phyloP scores from a whole-genome alignment of 2,329 filamentous ascomycete species.

The Botrytis hyacinthi region DNA sequence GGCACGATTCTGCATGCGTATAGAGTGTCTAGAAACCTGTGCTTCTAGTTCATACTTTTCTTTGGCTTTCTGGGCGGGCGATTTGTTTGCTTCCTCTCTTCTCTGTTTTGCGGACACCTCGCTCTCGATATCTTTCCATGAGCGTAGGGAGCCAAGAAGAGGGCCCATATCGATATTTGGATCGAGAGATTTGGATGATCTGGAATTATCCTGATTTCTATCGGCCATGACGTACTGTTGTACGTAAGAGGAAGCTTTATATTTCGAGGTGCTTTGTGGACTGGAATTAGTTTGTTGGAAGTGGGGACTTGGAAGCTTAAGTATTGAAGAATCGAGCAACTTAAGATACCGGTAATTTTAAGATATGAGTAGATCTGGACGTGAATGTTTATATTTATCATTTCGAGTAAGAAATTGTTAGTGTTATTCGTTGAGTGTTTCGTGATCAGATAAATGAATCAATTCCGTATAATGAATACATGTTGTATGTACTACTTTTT shows the following conservation, averaged over 20 bases:
- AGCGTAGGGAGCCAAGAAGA: not conserved
- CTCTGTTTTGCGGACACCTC: fast-evolving
- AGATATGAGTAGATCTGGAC: not conserved
- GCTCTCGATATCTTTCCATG: not conserved
- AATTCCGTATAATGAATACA: not conserved
- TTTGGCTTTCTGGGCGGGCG: not conserved
- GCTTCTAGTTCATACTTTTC: not conserved
- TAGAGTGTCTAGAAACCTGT: not conserved
- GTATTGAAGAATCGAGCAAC: not conserved
- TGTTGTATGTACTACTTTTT: not conserved
- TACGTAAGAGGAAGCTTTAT: not conserved
- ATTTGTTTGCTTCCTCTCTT: not conserved
- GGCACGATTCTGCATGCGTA: not conserved
- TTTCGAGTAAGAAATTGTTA: not conserved
- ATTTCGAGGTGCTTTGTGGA: too few relatives aligned
- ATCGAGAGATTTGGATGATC: too few relatives aligned
- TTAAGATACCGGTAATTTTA: not conserved
- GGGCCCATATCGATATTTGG: not conserved
- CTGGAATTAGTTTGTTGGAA: not conserved
- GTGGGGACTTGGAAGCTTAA: not conserved
- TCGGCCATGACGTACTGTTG: not conserved
- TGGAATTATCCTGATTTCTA: not conserved
- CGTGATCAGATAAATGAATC: not conserved
- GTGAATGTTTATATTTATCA: not conserved
- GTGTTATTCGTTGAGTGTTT: not conserved